phyloP scores from a whole-genome alignment of 169 alveolate species.

The Cryptosporidium muris region DNA sequence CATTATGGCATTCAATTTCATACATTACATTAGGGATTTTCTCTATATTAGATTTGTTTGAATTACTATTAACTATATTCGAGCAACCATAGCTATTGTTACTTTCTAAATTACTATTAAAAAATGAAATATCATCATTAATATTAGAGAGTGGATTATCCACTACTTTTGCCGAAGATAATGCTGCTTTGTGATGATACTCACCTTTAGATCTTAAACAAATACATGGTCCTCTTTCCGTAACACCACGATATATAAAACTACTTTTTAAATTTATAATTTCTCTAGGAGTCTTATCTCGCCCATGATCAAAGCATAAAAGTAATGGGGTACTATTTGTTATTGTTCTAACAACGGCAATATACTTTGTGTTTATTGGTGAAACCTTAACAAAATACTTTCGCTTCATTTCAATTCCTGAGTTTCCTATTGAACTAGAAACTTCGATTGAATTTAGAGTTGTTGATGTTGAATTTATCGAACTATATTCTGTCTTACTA shows the following conservation, averaged over 20 bases:
- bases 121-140: background rate
- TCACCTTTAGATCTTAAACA: conserved; percentile 62
- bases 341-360: conserved; percentile 49
- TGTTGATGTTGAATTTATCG: no score
- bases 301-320: conserved; percentile 60
- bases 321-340: conserved; percentile 62
- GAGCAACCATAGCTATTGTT: background rate
- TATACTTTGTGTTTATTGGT: conserved; percentile 62
- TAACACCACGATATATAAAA: conserved; percentile 41
- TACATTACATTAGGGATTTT: conserved; percentile 41
- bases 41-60: conserved; percentile 7
- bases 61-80: background rate
- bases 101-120: background rate
- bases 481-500: no score
- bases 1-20: conserved; percentile 55
- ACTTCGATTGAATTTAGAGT: background rate
- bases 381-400: conserved; percentile 53
- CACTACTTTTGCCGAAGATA: conserved; percentile 2
- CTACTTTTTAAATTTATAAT: conserved; percentile 49
- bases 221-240: conserved; percentile 68
- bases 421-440: background rate
- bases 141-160: background rate
- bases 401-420: conserved; percentile 37
- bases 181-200: conserved; percentile 21
- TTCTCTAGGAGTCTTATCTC: conserved; percentile 56